Evolutionary conservation across 192 early-diverging fungal species (phyloP).

Genomic region (Mortierella hygrophila): DNA sequence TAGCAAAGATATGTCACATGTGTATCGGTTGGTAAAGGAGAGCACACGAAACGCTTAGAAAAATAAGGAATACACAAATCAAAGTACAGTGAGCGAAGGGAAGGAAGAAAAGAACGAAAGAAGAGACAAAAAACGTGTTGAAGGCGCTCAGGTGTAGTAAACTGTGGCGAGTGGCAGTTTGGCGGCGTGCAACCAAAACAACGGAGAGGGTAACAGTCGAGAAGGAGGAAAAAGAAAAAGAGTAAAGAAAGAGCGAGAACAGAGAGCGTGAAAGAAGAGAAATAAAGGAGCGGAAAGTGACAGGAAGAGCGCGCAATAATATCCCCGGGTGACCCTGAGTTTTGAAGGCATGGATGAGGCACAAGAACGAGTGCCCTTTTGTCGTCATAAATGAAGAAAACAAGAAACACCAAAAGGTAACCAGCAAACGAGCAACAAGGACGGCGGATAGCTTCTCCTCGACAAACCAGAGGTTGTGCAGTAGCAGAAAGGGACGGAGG

Average conservation of each 20-base stretch:
- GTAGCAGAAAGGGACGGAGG: neutral
- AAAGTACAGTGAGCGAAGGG: neutral
- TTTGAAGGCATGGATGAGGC: neutral
- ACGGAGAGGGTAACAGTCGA: slow-evolving; percentile 7
- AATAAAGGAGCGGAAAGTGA: neutral
- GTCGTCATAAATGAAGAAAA: neutral
- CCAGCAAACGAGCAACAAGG: neutral
- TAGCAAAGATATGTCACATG: neutral
- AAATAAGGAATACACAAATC: neutral
- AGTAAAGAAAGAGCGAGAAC: neutral
- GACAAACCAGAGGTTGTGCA: neutral
- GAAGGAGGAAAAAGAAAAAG: neutral
- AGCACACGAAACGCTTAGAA: neutral
- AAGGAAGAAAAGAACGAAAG: neutral
- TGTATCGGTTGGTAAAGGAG: neutral
- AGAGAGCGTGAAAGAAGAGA: neutral
- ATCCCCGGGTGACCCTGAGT: neutral
- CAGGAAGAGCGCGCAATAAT: neutral
- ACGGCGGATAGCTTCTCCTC: neutral
- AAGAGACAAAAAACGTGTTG: neutral
- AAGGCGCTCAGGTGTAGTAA: neutral
- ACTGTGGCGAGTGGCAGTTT: too few relatives aligned
- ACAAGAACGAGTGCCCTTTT: neutral
- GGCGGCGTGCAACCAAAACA: neutral
- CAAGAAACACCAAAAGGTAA: neutral